Conservation (phyloP, 2,329 filamentous ascomycete species). For the Botrytis cinerea region DNA sequence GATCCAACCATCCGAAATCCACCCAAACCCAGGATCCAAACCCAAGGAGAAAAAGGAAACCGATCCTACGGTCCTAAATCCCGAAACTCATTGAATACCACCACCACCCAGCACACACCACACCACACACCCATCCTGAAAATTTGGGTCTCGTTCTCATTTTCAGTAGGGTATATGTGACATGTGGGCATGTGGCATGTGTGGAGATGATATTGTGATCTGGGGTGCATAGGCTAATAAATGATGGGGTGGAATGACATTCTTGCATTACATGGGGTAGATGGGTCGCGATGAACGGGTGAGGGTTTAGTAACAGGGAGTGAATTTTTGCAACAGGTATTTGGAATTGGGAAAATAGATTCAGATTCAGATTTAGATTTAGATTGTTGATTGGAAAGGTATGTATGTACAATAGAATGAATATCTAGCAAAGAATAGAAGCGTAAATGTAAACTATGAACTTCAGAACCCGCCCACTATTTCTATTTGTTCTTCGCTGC, state of each 20-base stretch:
- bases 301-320: neutral
- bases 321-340: neutral
- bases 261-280: neutral
- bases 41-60: too few species aligned
- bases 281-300: too few species aligned
- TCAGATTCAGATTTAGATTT: neutral
- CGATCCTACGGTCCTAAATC: neutral
- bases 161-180: neutral
- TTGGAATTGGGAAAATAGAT: neutral
- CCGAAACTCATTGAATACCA: neutral
- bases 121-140: neutral
- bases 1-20: too few species aligned
- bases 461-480: neutral
- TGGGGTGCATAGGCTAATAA: constrained; percentile 3
- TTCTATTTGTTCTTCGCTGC: neutral
- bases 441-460: neutral
- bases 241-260: neutral
- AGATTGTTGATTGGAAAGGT: neutral
- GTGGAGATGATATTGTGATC: neutral
- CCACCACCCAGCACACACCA: neutral
- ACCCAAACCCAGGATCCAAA: too few species aligned
- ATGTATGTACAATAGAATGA: neutral
- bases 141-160: neutral
- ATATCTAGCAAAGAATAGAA: neutral
- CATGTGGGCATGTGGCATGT: neutral